Percentiles rank a stretch among this genome's conserved stretches.
Conservation (phyloP, 75 land plant genomes). For the Pinus tabuliformis region DNA sequence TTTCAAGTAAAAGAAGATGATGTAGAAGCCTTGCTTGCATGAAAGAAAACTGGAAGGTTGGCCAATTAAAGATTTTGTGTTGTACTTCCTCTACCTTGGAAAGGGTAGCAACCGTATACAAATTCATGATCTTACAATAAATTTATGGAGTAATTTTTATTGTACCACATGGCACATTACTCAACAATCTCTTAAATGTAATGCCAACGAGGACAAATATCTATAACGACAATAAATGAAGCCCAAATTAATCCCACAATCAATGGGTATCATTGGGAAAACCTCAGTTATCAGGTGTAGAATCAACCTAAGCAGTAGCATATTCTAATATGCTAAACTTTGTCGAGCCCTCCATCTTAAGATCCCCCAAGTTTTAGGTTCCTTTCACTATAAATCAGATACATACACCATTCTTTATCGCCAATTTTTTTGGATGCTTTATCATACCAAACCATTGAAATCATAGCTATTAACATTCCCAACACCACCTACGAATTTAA, state of each 20-base stretch:
- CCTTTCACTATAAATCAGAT: slow-evolving; percentile 31
- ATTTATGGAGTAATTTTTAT: slow-evolving; percentile 1
- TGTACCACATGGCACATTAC: not conserved
- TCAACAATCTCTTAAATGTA: slow-evolving; percentile 3
- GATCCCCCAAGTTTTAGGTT: slow-evolving; percentile 22
- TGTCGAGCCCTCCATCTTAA: slow-evolving; percentile 30
- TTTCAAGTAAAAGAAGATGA: not conserved
- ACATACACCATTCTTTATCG: slow-evolving; percentile 51
- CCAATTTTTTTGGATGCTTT: slow-evolving; percentile 84
- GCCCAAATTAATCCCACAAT: slow-evolving; percentile 4
- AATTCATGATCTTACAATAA: slow-evolving; percentile 1
- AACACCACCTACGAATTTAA: slow-evolving; percentile 61
- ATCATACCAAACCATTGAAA: slow-evolving; percentile 84
- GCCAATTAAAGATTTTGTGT: not conserved
- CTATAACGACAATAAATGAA: not conserved
- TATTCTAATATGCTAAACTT: slow-evolving; percentile 1
- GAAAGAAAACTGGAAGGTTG: slow-evolving; percentile 7
- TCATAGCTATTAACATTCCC: slow-evolving; percentile 72
- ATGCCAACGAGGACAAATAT: not conserved
- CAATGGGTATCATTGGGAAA: not conserved
- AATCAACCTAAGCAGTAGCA: not conserved
- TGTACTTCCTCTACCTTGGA: not conserved
- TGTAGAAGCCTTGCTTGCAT: slow-evolving; percentile 9
- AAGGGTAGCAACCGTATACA: not conserved
- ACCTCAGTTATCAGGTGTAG: not conserved